These are phyloP conservation scores for Phaeosphaeriaceae sp. DNA, from an alignment of 2,329 filamentous ascomycete genomes.

Conservation along the genomic window DNA sequence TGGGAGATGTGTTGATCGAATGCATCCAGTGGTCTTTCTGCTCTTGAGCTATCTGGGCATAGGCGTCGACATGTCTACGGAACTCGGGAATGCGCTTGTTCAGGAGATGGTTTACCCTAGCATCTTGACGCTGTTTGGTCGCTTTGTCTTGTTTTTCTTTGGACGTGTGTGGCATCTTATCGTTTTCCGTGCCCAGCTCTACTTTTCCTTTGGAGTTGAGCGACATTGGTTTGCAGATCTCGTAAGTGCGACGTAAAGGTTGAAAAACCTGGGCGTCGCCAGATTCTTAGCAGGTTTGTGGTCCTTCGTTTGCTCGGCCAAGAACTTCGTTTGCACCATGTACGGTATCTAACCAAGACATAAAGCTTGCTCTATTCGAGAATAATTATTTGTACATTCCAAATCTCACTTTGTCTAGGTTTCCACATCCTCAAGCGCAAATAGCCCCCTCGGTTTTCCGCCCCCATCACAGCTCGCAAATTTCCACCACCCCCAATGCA, in stretches of 20 bases:
- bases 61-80: not conserved
- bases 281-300: not conserved
- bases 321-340: not conserved
- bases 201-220: not conserved
- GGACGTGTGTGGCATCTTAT: not conserved
- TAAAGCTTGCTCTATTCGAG: not conserved
- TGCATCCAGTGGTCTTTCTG: not conserved
- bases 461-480: slow-evolving; percentile 67
- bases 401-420: not conserved
- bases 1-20: not conserved
- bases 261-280: not conserved
- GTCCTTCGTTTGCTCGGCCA: not conserved
- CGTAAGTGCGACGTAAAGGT: not conserved
- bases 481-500: slow-evolving; percentile 67
- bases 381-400: not conserved
- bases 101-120: not conserved
- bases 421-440: slow-evolving; percentile 7
- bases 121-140: not conserved
- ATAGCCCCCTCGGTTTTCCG: slow-evolving; percentile 59
- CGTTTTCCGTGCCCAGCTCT: not conserved
- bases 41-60: not conserved
- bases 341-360: not conserved
- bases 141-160: not conserved
- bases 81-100: not conserved
- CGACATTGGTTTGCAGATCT: not conserved